Evolutionary conservation across 2,329 filamentous ascomycete species (phyloP).

Genomic region (Epichloe scottii): DNA sequence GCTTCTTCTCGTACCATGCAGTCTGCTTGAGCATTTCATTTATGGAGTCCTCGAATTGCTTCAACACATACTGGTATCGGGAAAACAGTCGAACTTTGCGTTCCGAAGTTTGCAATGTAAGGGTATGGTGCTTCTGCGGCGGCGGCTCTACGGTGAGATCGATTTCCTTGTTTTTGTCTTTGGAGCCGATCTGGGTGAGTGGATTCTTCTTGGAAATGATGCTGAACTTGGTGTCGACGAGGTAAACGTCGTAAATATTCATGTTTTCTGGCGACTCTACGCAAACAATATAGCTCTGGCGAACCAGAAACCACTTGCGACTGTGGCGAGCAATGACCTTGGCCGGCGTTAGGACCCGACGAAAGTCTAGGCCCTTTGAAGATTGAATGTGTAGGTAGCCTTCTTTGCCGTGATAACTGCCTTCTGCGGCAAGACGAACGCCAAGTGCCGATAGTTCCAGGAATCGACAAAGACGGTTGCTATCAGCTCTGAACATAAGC

Average conservation of each 20-base stretch:
- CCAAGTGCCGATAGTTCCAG: constrained; percentile 88
- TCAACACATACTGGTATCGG: constrained; percentile 76
- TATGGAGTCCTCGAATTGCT: constrained; percentile 91
- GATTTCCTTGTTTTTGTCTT: constrained; percentile 44
- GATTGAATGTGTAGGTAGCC: constrained; percentile 88
- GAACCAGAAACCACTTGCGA: constrained; percentile 95
- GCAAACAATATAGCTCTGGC: constrained; percentile 93
- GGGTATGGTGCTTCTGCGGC: constrained; percentile 58
- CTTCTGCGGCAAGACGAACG: constrained; percentile 85
- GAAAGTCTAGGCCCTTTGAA: constrained; percentile 76
- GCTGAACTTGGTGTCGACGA: constrained; percentile 82
- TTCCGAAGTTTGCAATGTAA: constrained; percentile 85
- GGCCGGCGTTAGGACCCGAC: constrained; percentile 64
- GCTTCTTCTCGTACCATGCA: constrained; percentile 68
- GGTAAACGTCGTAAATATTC: constrained; percentile 96
- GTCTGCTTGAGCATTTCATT: constrained; percentile 73
- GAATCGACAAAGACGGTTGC: constrained; percentile 91
- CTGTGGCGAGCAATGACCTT: constrained; percentile 73
- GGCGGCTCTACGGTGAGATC: constrained; percentile 27
- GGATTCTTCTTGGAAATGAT: constrained; percentile 62
- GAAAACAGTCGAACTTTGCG: constrained; percentile 84
- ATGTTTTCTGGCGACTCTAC: constrained; percentile 98
- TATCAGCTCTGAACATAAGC: constrained; percentile 93
- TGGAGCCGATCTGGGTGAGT: constrained; percentile 38
- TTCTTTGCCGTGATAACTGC: constrained; percentile 96